phyloP scores from a whole-genome alignment of 2,329 filamentous ascomycete genomes.

The Rugonectria rugulosa region DNA sequence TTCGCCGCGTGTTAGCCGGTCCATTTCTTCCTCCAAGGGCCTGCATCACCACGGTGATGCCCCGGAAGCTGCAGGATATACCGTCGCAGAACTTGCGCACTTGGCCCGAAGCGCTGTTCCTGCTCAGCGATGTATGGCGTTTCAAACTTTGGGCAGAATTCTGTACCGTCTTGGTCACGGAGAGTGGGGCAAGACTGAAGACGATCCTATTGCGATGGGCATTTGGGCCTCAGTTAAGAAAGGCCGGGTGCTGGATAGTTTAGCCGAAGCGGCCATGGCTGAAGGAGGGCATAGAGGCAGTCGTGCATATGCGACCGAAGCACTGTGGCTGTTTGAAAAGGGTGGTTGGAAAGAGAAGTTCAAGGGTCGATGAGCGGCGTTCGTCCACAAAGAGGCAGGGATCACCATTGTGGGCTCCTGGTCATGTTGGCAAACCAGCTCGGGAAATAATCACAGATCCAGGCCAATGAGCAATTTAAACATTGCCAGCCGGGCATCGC shows the following conservation, averaged over 20 bases:
- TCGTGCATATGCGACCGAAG: conserved; percentile 85
- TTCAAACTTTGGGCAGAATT: conserved; percentile 87
- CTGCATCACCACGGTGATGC: conserved; percentile 94
- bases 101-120: conserved; percentile 83
- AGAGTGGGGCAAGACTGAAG: conserved; percentile 66
- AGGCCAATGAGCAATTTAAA: neutral
- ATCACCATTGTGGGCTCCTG: neutral
- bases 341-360: conserved; percentile 74
- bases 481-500: neutral
- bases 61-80: conserved; percentile 94
- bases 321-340: conserved; percentile 81
- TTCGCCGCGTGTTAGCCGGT: conserved; percentile 75
- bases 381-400: neutral
- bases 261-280: conserved; percentile 78
- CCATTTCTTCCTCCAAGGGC: conserved; percentile 78
- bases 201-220: conserved; percentile 73
- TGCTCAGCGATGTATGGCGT: conserved; percentile 88
- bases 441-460: neutral
- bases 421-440: neutral
- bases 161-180: conserved; percentile 82
- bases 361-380: conserved; percentile 58
- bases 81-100: conserved; percentile 82
- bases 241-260: conserved; percentile 76
- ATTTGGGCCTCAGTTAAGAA: conserved; percentile 84
- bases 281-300: conserved; percentile 79